phyloP scores from a whole-genome alignment of 148 eudicot species.

The Vaccinium myrtillus region DNA sequence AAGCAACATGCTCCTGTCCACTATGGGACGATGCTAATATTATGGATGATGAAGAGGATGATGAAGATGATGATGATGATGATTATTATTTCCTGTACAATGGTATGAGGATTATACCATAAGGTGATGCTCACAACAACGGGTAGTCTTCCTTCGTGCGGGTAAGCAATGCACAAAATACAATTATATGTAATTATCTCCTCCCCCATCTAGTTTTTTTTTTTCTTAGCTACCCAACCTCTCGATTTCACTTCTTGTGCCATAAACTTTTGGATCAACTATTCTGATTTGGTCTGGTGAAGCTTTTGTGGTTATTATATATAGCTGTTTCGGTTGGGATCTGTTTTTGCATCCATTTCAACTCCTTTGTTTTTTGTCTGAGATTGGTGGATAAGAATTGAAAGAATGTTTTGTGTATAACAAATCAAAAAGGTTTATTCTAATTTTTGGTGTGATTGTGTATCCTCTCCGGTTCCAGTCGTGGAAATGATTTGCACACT shows the following conservation, averaged over 20 bases:
- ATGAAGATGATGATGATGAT: background rate
- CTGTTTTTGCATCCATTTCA: background rate
- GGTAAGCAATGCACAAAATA: background rate
- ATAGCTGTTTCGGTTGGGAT: background rate
- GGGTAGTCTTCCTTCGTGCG: background rate
- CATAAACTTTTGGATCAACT: background rate
- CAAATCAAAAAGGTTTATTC: background rate
- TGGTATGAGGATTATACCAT: background rate
- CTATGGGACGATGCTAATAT: conserved; percentile 35
- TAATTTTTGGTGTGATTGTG: too few relatives aligned
- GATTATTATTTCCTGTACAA: background rate
- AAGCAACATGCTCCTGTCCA: conserved; percentile 39
- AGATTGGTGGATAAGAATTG: background rate
- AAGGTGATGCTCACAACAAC: background rate
- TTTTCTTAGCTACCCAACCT: background rate
- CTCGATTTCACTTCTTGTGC: background rate
- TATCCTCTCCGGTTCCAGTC: background rate
- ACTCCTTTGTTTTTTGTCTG: background rate
- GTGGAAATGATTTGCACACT: background rate
- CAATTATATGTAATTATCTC: background rate
- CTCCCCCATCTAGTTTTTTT: background rate
- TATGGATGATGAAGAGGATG: background rate
- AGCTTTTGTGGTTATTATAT: background rate
- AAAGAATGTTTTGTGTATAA: background rate
- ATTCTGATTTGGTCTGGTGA: background rate